Conservation (phyloP, 2,329 filamentous ascomycete genomes). For the Fusarium mangiferae region DNA sequence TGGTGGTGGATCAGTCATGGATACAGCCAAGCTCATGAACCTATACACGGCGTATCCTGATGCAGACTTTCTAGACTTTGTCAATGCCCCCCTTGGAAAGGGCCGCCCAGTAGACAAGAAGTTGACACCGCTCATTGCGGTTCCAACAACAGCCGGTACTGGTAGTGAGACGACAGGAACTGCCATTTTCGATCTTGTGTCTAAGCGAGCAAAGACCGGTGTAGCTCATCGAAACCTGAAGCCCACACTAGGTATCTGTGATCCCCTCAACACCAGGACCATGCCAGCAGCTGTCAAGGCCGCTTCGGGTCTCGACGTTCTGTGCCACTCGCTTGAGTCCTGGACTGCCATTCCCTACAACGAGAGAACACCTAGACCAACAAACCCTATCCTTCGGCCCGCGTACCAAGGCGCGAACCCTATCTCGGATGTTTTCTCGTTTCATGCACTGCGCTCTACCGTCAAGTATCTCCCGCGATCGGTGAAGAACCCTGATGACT, state of each 20-base stretch:
- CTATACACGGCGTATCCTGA: slow-evolving; percentile 91
- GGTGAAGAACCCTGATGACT: slow-evolving; percentile 87
- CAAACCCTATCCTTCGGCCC: slow-evolving; percentile 89
- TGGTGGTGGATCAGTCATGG: slow-evolving; percentile 90
- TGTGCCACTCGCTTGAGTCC: slow-evolving; percentile 94
- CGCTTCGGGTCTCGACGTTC: slow-evolving; percentile 89
- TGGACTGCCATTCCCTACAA: slow-evolving; percentile 98
- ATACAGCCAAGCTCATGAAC: slow-evolving; percentile 99
- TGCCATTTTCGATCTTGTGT: slow-evolving; percentile 95
- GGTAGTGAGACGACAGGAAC: slow-evolving; percentile 97
- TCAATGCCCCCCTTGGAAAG: slow-evolving; percentile 92
- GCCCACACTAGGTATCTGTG: slow-evolving; percentile 88
- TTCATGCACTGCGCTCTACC: slow-evolving; percentile 83
- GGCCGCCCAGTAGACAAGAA: slow-evolving; percentile 79
- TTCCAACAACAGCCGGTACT: slow-evolving; percentile 85
- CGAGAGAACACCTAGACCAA: slow-evolving; percentile 83
- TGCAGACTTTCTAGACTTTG: slow-evolving; percentile 95
- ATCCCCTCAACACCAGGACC: slow-evolving; percentile 89
- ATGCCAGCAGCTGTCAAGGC: slow-evolving; percentile 97
- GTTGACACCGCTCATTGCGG: slow-evolving; percentile 80
- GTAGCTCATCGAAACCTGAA: slow-evolving; percentile 96
- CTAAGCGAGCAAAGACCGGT: slow-evolving; percentile 91
- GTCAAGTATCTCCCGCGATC: slow-evolving; percentile 93
- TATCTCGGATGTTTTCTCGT: slow-evolving; percentile 95
- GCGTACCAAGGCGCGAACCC: slow-evolving; percentile 98